Percentiles rank a stretch among this genome's conserved stretches.
These are phyloP conservation scores for Apiospora hydei DNA, from an alignment of 2,329 filamentous ascomycete species.

Conservation along the genomic window DNA sequence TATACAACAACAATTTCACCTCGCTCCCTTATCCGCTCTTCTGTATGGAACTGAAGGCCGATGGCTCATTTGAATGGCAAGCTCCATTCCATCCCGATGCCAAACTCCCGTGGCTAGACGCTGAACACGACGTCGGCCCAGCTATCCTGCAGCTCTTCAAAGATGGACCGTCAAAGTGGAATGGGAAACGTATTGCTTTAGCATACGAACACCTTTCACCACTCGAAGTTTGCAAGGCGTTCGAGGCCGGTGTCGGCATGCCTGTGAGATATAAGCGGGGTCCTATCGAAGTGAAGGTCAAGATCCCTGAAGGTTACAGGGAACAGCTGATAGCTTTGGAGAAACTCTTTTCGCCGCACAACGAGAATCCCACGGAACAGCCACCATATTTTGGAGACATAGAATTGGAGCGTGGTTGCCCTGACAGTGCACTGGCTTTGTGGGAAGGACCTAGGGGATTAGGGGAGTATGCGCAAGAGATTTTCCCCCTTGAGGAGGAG, in stretches of 20 bases:
- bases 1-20: slow-evolving; percentile 99
- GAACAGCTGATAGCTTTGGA: slow-evolving; percentile 80
- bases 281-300: slow-evolving; percentile 83
- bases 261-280: slow-evolving; percentile 80
- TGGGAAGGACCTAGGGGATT: slow-evolving; percentile 93
- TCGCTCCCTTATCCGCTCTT: slow-evolving; percentile 91
- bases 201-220: slow-evolving; percentile 92
- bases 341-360: slow-evolving; percentile 62
- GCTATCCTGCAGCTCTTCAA: slow-evolving; percentile 95
- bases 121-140: slow-evolving; percentile 94
- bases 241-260: slow-evolving; percentile 78
- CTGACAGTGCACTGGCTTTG: slow-evolving; percentile 77
- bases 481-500: slow-evolving; percentile 93
- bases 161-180: slow-evolving; percentile 87
- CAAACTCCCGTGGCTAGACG: slow-evolving; percentile 92
- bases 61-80: slow-evolving; percentile 90
- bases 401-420: slow-evolving; percentile 68
- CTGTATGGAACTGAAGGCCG: slow-evolving; percentile 86
- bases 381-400: slow-evolving; percentile 69
- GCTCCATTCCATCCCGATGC: slow-evolving; percentile 92
- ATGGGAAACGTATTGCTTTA: slow-evolving; percentile 78
- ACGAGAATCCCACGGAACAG: slow-evolving; percentile 61
- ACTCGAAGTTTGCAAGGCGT: slow-evolving; percentile 79
- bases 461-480: slow-evolving; percentile 93
- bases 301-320: slow-evolving; percentile 86